phyloP scores from a whole-genome alignment of 225 moss, liverwort and hornwort species.

The Lunularia cruciata region DNA sequence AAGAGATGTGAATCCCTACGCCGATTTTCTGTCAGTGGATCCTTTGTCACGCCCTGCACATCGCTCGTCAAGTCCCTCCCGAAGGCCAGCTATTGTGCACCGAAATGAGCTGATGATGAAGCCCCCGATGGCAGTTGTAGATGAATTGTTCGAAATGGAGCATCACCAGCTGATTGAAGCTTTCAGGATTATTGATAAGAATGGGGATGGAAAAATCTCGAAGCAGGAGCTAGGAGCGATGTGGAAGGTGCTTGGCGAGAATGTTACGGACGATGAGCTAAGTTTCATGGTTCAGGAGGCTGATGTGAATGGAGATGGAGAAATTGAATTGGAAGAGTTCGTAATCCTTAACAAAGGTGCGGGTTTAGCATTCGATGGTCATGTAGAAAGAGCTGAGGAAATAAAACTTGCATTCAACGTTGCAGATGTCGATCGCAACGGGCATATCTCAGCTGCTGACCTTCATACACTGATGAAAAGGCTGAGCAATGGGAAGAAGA shows the following conservation, averaged over 20 bases:
- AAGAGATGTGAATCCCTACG: constrained; percentile 1
- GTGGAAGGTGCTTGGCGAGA: constrained; percentile 40
- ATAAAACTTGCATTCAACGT: constrained; percentile 53
- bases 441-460: constrained; percentile 55
- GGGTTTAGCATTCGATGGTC: constrained; percentile 16
- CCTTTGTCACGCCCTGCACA: not conserved
- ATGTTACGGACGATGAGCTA: constrained; percentile 42
- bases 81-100: too few relatives aligned
- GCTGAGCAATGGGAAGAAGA: constrained; percentile 48
- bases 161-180: constrained; percentile 5
- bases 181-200: constrained; percentile 52
- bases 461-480: constrained; percentile 48
- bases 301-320: constrained; percentile 60
- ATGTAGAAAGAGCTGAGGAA: constrained; percentile 21
- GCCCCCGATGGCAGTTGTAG: not conserved
- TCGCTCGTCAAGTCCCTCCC: too few relatives aligned
- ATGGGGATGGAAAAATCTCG: constrained; percentile 56
- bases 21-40: not conserved
- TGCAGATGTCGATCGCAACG: constrained; percentile 53
- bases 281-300: constrained; percentile 46
- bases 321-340: constrained; percentile 56
- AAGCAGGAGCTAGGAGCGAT: constrained; percentile 46
- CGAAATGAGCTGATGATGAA: not conserved
- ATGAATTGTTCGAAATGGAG: not conserved
- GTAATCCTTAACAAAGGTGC: constrained; percentile 33